A percentile compares a stretch with the other conserved stretches of the same genome.
Conservation (phyloP, 768 basidiomycete genomes). For the Calocera cornea region DNA sequence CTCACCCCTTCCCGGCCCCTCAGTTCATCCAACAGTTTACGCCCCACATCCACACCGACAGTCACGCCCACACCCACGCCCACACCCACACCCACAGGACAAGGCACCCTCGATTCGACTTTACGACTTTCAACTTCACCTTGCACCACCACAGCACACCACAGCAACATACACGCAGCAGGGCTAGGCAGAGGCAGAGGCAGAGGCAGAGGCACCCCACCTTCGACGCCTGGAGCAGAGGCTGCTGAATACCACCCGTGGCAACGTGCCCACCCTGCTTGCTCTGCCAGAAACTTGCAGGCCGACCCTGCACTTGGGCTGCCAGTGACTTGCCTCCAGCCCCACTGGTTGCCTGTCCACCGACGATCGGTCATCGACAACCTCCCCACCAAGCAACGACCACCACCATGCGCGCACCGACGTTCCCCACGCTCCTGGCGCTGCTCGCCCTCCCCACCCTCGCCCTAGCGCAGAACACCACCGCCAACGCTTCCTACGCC, state of each 20-base stretch:
- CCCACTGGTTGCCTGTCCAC: not conserved
- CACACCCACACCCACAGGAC: too few species aligned
- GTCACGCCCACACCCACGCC: too few species aligned
- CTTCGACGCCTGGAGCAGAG: not conserved
- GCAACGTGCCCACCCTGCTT: conserved; percentile 2
- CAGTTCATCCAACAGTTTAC: too few species aligned
- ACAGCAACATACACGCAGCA: too few species aligned
- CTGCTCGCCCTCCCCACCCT: not conserved
- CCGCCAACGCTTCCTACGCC: conserved; percentile 2
- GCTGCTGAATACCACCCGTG: not conserved
- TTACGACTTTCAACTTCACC: too few species aligned
- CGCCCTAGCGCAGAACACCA: not conserved
- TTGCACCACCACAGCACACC: too few species aligned
- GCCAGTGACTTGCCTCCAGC: too few species aligned
- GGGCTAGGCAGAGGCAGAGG: not conserved
- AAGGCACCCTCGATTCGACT: too few species aligned
- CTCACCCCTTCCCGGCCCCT: too few species aligned
- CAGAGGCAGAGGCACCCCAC: not conserved
- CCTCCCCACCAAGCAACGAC: not conserved
- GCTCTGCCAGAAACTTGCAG: not conserved
- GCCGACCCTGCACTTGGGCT: too few species aligned
- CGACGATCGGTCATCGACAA: not conserved
- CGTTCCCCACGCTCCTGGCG: not conserved
- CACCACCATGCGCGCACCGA: not conserved
- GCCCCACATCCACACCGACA: too few species aligned